Evolutionary conservation across 1,284 basidiomycete species (phyloP), one percentile per base, ranked within the genome.

Genomic region (Boletus semigastroideus): DNA sequence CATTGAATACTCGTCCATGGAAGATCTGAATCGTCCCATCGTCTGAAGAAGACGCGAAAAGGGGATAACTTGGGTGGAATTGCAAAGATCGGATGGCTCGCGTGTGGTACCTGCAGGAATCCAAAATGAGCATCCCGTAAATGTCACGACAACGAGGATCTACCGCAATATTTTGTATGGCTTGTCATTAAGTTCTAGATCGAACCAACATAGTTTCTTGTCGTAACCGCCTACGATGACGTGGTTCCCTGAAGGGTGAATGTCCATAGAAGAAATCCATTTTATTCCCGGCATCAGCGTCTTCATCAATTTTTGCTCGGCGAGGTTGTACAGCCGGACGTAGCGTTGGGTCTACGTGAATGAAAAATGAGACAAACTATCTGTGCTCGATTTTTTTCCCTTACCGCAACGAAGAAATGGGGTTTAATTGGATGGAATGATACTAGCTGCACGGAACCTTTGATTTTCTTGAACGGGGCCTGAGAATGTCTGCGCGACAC

Each of bases 201-300:
- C 97, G 72, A 99, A 99, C 97, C 97, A 99, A 65, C 92, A 94
- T 16, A 99, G 76, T 71, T 98, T 96, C 61, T 92, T 89, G 75
- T 99, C 97, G 73, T 99, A 99, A 48, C 91, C 91, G 54, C 97
- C 97, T 40, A 99, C 90, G 59, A 99, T 91, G 56, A 99, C 75
- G 75, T 99, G 94, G 66, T 98, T 94, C 38, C 94, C 94, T 46
- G 87, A 87, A 8, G 96, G 92, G 72, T 99, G 97, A 19, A 99
- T 82, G 69, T 98, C 94, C 83, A 99, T 86, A 10, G 85, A 91
- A 31, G 93, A 96, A 66, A 99, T 98, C 96, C 96, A 99, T 70
- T 85, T 88, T 62, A 96, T 90, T 48, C 96, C 96, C 9, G 96
- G 91, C 66, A 83, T 86, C 45, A 99, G 75, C 20, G 95, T 98